A percentile compares a stretch with the other conserved stretches of the same genome.
phyloP scores from a whole-genome alignment of 495 filamentous ascomycete genomes.

The Cercophora newfieldiana region DNA sequence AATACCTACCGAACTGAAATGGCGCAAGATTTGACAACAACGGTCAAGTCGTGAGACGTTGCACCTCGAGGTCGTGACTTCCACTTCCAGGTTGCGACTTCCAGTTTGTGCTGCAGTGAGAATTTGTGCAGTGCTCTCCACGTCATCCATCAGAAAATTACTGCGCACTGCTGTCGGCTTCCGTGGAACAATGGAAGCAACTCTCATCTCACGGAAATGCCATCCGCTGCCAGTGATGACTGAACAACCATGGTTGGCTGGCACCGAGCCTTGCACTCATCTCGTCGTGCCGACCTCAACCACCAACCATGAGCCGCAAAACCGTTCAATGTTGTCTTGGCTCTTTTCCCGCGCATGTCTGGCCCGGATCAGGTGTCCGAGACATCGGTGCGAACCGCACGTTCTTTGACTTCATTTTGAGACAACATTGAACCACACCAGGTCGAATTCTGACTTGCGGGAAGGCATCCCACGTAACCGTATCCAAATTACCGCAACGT shows the following conservation, averaged over 20 bases:
- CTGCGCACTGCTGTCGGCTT: too few relatives aligned
- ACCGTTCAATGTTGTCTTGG: neutral
- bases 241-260: neutral
- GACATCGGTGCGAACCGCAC: neutral
- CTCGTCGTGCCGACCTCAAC: neutral
- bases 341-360: neutral
- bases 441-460: neutral
- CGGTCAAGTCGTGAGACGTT: neutral
- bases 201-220: neutral
- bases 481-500: too few relatives aligned
- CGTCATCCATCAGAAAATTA: too few relatives aligned
- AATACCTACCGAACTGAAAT: neutral
- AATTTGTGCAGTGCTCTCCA: too few relatives aligned
- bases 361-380: neutral
- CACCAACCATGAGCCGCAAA: neutral
- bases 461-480: too few relatives aligned
- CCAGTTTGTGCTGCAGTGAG: too few relatives aligned
- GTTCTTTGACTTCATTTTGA: neutral
- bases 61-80: neutral
- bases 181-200: neutral
- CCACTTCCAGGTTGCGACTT: neutral
- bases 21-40: neutral
- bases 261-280: neutral
- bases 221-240: neutral
- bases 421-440: too few relatives aligned